A percentile compares a stretch with the other conserved stretches of the same genome.
phyloP scores from a whole-genome alignment of 2,329 filamentous ascomycete species.

The Epichloe scottii region DNA sequence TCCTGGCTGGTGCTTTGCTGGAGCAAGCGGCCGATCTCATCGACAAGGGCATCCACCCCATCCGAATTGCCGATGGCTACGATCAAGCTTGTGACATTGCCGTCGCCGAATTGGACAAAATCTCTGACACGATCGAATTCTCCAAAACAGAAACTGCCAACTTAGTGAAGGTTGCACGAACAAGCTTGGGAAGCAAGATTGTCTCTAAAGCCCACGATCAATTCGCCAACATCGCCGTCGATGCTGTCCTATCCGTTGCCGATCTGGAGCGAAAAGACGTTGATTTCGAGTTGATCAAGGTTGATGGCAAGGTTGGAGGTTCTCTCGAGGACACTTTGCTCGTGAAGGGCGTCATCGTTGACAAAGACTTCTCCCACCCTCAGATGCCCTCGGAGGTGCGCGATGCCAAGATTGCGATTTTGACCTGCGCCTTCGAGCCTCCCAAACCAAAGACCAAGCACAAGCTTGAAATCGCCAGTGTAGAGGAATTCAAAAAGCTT shows the following conservation, averaged over 20 bases:
- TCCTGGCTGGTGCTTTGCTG: slow-evolving; percentile 83
- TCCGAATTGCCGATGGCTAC: slow-evolving; percentile 95
- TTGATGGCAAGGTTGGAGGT: slow-evolving; percentile 95
- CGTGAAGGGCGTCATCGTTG: slow-evolving; percentile 95
- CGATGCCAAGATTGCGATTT: slow-evolving; percentile 93
- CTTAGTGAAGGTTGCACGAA: slow-evolving; percentile 87
- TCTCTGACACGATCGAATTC: slow-evolving; percentile 86
- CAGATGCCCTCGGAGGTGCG: slow-evolving; percentile 95
- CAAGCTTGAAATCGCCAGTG: slow-evolving; percentile 91
- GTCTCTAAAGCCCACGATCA: slow-evolving; percentile 98
- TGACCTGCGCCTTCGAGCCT: slow-evolving; percentile 96
- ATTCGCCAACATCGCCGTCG: slow-evolving; percentile 93
- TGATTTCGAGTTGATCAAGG: slow-evolving; percentile 98
- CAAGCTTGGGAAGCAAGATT: slow-evolving; percentile 95
- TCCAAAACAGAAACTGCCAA: slow-evolving; percentile 68
- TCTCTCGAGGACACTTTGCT: slow-evolving; percentile 85
- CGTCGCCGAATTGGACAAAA: slow-evolving; percentile 79
- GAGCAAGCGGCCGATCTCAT: slow-evolving; percentile 97
- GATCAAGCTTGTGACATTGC: slow-evolving; percentile 96
- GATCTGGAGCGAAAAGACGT: slow-evolving; percentile 95
- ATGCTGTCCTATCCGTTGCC: slow-evolving; percentile 91
- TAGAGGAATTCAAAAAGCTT: slow-evolving; percentile 97
- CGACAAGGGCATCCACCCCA: slow-evolving; percentile 99
- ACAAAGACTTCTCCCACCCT: slow-evolving; percentile 99
- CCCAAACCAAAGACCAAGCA: slow-evolving; percentile 99